Percentiles rank a stretch among this genome's conserved stretches.
These are phyloP conservation scores for Cyberlindnera suaveolens DNA, from an alignment of 805 yeast genomes.

Conservation along the genomic window DNA sequence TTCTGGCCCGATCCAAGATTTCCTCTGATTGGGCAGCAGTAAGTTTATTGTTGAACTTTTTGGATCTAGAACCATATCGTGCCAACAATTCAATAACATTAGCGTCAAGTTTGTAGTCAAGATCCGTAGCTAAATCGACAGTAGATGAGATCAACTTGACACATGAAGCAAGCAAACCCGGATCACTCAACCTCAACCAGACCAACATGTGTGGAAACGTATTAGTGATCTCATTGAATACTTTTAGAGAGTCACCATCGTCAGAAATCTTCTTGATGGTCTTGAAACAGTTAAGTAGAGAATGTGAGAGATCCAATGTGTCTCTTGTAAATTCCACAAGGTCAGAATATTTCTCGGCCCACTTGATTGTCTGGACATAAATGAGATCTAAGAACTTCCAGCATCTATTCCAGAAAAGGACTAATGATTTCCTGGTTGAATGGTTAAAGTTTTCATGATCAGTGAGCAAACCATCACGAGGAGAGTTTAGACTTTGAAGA, in stretches of 20 bases:
- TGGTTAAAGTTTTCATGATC: conserved; percentile 22
- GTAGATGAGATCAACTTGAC: conserved; percentile 62
- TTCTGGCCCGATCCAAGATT: conserved; percentile 54
- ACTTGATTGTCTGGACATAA: conserved; percentile 57
- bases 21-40: conserved; percentile 59
- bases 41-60: conserved; percentile 63
- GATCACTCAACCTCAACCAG: conserved; percentile 81
- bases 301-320: conserved; percentile 70
- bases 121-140: conserved; percentile 55
- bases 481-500: conserved; percentile 53
- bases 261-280: conserved; percentile 30
- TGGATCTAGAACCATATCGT: conserved; percentile 59
- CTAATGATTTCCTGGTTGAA: conserved; percentile 25
- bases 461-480: conserved; percentile 52
- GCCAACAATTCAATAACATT: conserved; percentile 51
- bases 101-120: conserved; percentile 44
- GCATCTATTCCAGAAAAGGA: conserved; percentile 55
- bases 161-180: conserved; percentile 65
- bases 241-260: conserved; percentile 20
- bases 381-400: conserved; percentile 74
- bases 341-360: conserved; percentile 64
- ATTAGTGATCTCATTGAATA: conserved; percentile 51
- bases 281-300: conserved; percentile 59
- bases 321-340: conserved; percentile 83
- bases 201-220: conserved; percentile 64